phyloP scores from a whole-genome alignment of 169 alveolate genomes.

The Eimeria necatrix region DNA sequence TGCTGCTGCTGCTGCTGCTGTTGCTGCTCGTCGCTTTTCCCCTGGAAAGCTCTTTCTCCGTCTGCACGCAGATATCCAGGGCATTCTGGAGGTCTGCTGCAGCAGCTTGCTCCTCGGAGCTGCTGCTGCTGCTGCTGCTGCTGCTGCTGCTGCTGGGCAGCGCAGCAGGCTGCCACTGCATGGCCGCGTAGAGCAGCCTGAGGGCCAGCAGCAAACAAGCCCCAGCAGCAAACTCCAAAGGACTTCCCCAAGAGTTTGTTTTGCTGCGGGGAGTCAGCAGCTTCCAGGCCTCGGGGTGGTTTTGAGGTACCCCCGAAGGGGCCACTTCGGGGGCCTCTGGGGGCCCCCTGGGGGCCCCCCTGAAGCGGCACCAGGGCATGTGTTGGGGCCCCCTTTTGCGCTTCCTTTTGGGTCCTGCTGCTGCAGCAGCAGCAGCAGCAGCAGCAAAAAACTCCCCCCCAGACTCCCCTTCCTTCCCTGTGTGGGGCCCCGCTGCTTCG shows the following conservation, averaged over 20 bases:
- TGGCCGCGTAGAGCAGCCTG: slow-evolving; percentile 25
- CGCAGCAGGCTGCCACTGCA: slow-evolving; percentile 73
- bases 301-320: slow-evolving; percentile 32
- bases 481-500: background rate
- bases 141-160: slow-evolving; percentile 37
- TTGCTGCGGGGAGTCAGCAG: slow-evolving; percentile 61
- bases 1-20: background rate
- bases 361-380: slow-evolving; percentile 6
- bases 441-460: too few relatives aligned
- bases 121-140: slow-evolving; percentile 55
- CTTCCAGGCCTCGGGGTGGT: slow-evolving; percentile 33
- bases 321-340: background rate
- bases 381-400: slow-evolving; percentile 55
- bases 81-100: slow-evolving; percentile 1
- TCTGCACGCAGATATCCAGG: background rate
- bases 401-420: background rate
- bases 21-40: background rate
- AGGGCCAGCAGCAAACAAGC: slow-evolving; percentile 9
- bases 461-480: background rate
- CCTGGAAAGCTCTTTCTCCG: background rate
- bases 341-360: slow-evolving; percentile 36
- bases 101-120: background rate
- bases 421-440: slow-evolving; percentile 7
- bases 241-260: slow-evolving; percentile 45
- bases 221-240: slow-evolving; percentile 38